phyloP scores from a whole-genome alignment of 768 basidiomycete genomes.

The Lactifluus hygrophoroides region DNA sequence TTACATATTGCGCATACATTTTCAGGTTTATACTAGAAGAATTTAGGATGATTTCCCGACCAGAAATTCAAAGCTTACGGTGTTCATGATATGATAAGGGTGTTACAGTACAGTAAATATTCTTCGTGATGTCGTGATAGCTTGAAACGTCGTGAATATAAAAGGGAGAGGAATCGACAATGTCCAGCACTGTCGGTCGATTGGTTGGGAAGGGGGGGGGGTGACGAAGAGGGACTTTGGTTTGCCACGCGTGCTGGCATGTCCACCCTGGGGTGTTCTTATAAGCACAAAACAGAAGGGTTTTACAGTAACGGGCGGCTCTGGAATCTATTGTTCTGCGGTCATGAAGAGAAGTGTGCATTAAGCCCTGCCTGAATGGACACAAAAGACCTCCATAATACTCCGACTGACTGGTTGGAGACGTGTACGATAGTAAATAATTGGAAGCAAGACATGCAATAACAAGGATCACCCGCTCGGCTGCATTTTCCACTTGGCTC shows the following conservation, averaged over 20 bases:
- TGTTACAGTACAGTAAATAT: background rate
- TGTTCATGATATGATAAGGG: constrained; percentile 2
- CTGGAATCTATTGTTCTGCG: constrained; percentile 7
- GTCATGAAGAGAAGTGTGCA: background rate
- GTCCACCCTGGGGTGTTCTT: background rate
- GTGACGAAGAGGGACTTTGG: constrained; percentile 1
- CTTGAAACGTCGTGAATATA: background rate
- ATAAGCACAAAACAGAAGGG: background rate
- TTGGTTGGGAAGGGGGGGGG: background rate
- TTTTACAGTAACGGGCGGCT: background rate
- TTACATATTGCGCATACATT: constrained; percentile 29
- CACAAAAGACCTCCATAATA: background rate
- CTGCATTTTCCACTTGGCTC: too few species aligned
- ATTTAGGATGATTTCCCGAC: background rate
- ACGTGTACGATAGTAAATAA: background rate
- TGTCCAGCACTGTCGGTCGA: constrained; percentile 17
- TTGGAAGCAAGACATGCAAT: constrained; percentile 9
- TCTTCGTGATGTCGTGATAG: constrained; percentile 10
- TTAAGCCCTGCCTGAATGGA: background rate
- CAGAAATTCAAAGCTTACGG: background rate
- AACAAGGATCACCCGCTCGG: background rate
- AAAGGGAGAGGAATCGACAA: constrained; percentile 3
- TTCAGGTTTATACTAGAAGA: background rate
- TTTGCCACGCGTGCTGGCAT: background rate
- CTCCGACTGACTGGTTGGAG: background rate